A percentile compares a stretch with the other conserved stretches of the same genome.
These are phyloP conservation scores for Nematocida parisii DNA, from an alignment of 371 early-diverging fungal genomes.

Conservation along the genomic window DNA sequence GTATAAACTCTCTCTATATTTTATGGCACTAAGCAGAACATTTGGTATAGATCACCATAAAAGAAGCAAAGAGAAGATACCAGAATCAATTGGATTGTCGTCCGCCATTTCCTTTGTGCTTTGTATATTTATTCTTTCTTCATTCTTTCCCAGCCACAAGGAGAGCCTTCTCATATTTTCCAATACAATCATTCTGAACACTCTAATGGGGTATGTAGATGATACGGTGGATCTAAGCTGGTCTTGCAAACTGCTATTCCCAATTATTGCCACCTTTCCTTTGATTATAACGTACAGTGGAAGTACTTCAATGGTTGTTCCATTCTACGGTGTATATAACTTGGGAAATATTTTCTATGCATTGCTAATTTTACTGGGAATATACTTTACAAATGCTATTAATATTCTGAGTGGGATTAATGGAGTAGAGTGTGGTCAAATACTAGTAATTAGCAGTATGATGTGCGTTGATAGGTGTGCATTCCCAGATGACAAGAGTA, in stretches of 20 bases:
- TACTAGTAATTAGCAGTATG: conserved; percentile 80
- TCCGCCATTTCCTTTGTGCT: conserved; percentile 77
- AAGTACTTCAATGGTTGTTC: conserved; percentile 19
- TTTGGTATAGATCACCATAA: conserved; percentile 80
- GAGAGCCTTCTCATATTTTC: conserved; percentile 36
- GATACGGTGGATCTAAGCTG: conserved; percentile 89
- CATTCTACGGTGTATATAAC: conserved; percentile 4
- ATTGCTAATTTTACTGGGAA: conserved; percentile 79
- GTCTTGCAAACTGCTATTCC: conserved; percentile 87
- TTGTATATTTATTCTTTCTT: conserved; percentile 80
- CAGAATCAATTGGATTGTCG: conserved; percentile 79
- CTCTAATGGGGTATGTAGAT: conserved; percentile 89
- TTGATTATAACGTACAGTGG: conserved; percentile 78
- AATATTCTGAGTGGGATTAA: conserved; percentile 95
- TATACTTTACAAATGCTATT: conserved; percentile 91
- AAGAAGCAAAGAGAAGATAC: conserved; percentile 73
- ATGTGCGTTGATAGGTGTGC: conserved; percentile 71
- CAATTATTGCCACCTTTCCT: conserved; percentile 83
- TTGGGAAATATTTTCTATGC: conserved; percentile 81
- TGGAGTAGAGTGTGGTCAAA: conserved; percentile 88
- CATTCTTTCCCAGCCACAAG: conserved; percentile 71
- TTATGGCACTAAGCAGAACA: conserved; percentile 14
- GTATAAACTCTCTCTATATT: conserved; percentile 12
- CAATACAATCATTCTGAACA: conserved; percentile 72
- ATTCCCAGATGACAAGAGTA: not conserved